Evolutionary conservation across 257 asterid genomes (phyloP).

Genomic region (Anisodus acutangulus): DNA sequence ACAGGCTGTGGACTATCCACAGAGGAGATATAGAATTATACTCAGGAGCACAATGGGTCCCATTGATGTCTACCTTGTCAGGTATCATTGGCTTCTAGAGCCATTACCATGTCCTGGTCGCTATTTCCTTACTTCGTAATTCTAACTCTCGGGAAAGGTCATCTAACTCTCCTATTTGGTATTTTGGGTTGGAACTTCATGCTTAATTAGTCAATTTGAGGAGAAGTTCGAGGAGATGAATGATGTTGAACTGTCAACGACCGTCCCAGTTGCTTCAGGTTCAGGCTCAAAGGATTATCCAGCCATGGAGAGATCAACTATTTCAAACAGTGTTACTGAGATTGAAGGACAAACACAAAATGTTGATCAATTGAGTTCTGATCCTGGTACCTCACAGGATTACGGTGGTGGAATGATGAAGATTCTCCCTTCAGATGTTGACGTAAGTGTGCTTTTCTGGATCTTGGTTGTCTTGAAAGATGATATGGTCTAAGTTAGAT

Average conservation of each 20-base stretch:
- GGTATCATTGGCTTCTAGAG: conserved; percentile 50
- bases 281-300: conserved; percentile 65
- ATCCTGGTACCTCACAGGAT: conserved; percentile 60
- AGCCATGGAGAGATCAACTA: conserved; percentile 42
- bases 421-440: conserved; percentile 79
- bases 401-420: conserved; percentile 72
- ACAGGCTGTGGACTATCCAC: conserved; percentile 94
- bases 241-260: conserved; percentile 58
- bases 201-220: conserved; percentile 77
- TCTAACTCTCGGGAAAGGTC: neutral
- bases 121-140: neutral
- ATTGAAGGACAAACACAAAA: conserved; percentile 54
- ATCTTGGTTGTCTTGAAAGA: conserved; percentile 5
- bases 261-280: conserved; percentile 62
- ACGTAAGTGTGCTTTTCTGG: conserved; percentile 53
- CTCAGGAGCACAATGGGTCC: conserved; percentile 99
- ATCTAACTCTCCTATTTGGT: conserved; percentile 20
- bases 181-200: conserved; percentile 22
- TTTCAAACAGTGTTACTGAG: conserved; percentile 44
- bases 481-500: neutral
- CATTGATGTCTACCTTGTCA: conserved; percentile 93
- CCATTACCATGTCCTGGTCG: neutral
- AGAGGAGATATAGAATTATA: conserved; percentile 89
- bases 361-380: conserved; percentile 45
- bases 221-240: conserved; percentile 83